Evolutionary conservation across 768 basidiomycete species (phyloP), one percentile per base, ranked within the genome.

Genomic region (Amanita rubescens): DNA sequence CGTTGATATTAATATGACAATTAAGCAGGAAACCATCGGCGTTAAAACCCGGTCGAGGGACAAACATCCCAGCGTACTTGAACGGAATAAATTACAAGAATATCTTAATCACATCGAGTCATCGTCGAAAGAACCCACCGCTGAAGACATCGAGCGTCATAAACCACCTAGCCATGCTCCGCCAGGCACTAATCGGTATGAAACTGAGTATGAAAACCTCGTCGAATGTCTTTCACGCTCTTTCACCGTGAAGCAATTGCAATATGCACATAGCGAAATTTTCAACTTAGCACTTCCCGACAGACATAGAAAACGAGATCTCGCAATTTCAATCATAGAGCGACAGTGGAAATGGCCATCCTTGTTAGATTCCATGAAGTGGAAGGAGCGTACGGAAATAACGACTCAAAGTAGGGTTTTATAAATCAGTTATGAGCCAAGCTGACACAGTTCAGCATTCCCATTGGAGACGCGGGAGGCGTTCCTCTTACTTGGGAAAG

Each of bases 291-390:
- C 68, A 6, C 58, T 55, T 20, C 67, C 67, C 38, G 61, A 57
- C 4, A 67, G 61, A 41, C 62, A 65, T 46, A 71, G 63, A 41
- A 80, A 78, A 59, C 60, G 64, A 54, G 60, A 70, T 34, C 69
- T 66, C 58, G 78, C 76, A 37, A 70, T 71, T 42, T 68, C 72
- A 45, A 80, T 89, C 56, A 74, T 90, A 24, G 81, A 87, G 63
- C 68, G 75, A 55, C 69, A 73, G 53, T 91, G 88, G 88, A 71
- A 70, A 24, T 89, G 85, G 85, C 80, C 82, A 5, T 78, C 82
- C 24, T 62, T 86, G 51, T 66, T 71, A 42, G 72, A 76, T 27
- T 70, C 85, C 5, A 72, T 77, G 60, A 75, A 74, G 60, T 67
- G 69, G 60, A 71, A 71, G 43, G 80, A 81, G 46, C 68, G 67